Conservation (phyloP, 306 rosid species). For the Pyrus betulifolia region DNA sequence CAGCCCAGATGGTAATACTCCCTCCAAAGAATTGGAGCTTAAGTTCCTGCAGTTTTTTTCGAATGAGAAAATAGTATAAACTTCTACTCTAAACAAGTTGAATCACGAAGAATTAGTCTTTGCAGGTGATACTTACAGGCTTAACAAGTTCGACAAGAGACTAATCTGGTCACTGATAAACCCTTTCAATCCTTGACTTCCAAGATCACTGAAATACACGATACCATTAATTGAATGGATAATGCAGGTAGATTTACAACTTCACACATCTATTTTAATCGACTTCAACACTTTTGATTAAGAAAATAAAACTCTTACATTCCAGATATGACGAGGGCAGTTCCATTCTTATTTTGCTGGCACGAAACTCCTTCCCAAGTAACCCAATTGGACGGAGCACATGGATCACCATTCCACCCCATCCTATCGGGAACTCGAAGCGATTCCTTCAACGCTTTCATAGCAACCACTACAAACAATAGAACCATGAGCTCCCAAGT, state of each 20-base stretch:
- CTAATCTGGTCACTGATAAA: slow-evolving; percentile 65
- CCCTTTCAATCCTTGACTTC: slow-evolving; percentile 95
- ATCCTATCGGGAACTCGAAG: slow-evolving; percentile 82
- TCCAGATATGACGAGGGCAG: slow-evolving; percentile 64
- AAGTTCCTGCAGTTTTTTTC: slow-evolving; percentile 53
- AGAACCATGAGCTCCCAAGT: background rate
- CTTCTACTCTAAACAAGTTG: background rate
- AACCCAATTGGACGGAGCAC: slow-evolving; percentile 95
- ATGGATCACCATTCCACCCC: slow-evolving; percentile 99
- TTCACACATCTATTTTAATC: background rate
- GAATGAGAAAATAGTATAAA: background rate
- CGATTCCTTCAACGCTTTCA: slow-evolving; percentile 82
- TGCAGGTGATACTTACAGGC: slow-evolving; percentile 82
- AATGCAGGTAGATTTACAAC: background rate
- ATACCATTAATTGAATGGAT: background rate
- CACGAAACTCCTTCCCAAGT: slow-evolving; percentile 99
- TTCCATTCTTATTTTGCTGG: slow-evolving; percentile 43
- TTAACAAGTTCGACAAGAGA: slow-evolving; percentile 83
- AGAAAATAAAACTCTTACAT: slow-evolving; percentile 50
- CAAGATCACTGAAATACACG: slow-evolving; percentile 65
- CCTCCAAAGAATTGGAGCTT: slow-evolving; percentile 67
- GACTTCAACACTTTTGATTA: background rate
- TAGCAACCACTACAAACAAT: slow-evolving; percentile 50
- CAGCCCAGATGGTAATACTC: slow-evolving; percentile 60
- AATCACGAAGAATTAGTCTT: background rate